phyloP scores from a whole-genome alignment of 805 yeast species.

The Yamadazyma kitorensis region DNA sequence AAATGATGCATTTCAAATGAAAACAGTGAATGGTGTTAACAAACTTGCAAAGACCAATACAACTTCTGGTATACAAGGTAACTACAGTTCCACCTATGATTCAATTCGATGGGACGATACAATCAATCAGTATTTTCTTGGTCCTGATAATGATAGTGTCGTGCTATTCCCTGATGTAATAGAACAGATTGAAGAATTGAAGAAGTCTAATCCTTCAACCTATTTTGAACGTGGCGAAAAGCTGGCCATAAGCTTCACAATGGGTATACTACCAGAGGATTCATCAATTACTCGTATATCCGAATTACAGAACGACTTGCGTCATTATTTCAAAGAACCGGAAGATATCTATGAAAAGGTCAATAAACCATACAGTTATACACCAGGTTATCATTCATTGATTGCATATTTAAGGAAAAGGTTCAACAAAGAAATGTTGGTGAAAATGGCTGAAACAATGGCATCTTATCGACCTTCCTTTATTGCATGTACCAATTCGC shows the following conservation, averaged over 20 bases:
- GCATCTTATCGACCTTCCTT: constrained; percentile 90
- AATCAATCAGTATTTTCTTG: constrained; percentile 69
- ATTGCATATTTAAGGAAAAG: constrained; percentile 70
- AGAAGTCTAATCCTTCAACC: constrained; percentile 38
- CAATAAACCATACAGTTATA: constrained; percentile 76
- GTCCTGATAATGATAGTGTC: constrained; percentile 42
- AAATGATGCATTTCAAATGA: constrained; percentile 13
- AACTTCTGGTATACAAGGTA: too few species aligned
- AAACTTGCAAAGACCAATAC: too few species aligned
- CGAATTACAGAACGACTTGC: constrained; percentile 14
- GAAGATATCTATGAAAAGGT: constrained; percentile 79
- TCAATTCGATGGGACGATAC: constrained; percentile 45
- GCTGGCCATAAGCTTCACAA: constrained; percentile 46
- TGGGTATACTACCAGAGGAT: constrained; percentile 42
- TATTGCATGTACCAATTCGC: constrained; percentile 84
- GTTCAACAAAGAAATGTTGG: constrained; percentile 66
- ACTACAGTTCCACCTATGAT: too few species aligned
- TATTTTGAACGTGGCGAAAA: constrained; percentile 36
- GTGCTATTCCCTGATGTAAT: constrained; percentile 61
- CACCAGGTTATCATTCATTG: constrained; percentile 84
- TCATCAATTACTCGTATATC: constrained; percentile 20
- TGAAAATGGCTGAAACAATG: constrained; percentile 82
- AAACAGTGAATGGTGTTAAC: too few species aligned
- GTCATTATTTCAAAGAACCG: constrained; percentile 50
- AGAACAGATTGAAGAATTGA: constrained; percentile 39